Evolutionary conservation across 306 rosid species (phyloP), one percentile per base, ranked within the genome.

Genomic region (Cyamopsis tetragonoloba): DNA sequence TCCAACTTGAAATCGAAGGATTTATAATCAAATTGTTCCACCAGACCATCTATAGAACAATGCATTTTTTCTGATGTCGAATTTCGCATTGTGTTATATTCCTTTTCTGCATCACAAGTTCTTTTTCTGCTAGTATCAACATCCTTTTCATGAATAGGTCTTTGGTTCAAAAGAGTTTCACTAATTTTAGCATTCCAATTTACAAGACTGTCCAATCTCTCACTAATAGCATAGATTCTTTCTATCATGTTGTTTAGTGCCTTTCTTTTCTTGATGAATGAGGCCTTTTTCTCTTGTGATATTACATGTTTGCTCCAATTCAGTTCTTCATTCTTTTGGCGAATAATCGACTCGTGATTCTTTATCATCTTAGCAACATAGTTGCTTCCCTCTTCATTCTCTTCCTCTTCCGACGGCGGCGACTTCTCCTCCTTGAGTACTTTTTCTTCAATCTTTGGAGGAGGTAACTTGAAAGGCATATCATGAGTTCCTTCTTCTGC

Each of bases 321-420:
- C 80, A 68, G 24, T 65, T 83, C 88, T 60, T 86, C 90, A n/a
- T 81, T 83, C 80, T 79, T 89, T 71, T 57, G 74, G 37, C 76
- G 81, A 75, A 84, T 88, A 44, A 84, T 74, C 4, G 88, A 77
- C 64, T 88, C 89, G 0, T 91, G 96, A 76, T 22, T 86, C 79
- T 85, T 83, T 27, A 78, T 82, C 85, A 88, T 68, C 87, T 91
- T 88, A 2, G 93, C 82, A 20, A 86, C 96, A 58, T 14, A 54
- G 58, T 76, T 77, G 34, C 60, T 74, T 61, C 51, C 78, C 34
- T 75, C 83, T 59, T 74, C 84, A 61, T 48, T 65, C 4, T 28
- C 49, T 34, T 69, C 85, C 34, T 71, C 84, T 48, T 64, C 72
- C 23, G 20, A 8, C 4, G 19, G 2, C 50, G 20, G 11, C 4